Evolutionary conservation across 1,284 basidiomycete species (phyloP).

Genomic region (Leccinum fuscescens): DNA sequence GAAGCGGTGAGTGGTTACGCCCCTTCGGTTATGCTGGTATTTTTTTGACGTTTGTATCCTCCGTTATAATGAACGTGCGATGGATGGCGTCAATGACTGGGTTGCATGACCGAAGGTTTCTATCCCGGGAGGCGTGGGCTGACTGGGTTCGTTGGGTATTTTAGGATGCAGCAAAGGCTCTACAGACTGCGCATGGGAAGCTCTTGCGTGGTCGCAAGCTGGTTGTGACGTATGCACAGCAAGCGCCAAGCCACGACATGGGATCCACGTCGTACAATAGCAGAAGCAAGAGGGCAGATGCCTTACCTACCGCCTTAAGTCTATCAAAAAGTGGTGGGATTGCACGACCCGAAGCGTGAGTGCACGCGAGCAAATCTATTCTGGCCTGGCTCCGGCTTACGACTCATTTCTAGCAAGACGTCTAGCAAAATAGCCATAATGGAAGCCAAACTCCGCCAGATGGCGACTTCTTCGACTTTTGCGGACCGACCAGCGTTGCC

Average conservation of each 20-base stretch:
- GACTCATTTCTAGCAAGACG: constrained; percentile 49
- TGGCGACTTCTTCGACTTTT: constrained; percentile 47
- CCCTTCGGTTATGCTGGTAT: constrained; percentile 19
- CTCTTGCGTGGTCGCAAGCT: constrained; percentile 84
- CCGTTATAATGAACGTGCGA: constrained; percentile 52
- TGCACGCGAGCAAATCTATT: constrained; percentile 12
- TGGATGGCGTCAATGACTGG: constrained; percentile 22
- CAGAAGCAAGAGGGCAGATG: constrained; percentile 27
- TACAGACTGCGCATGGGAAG: constrained; percentile 75
- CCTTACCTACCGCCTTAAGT: constrained; percentile 82
- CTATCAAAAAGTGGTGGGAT: constrained; percentile 73
- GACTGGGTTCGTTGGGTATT: constrained; percentile 18
- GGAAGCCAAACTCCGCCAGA: constrained; percentile 88
- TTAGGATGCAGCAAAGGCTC: constrained; percentile 85
- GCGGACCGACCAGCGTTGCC: constrained; percentile 24
- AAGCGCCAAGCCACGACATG: constrained; percentile 58
- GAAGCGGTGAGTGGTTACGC: constrained; percentile 66
- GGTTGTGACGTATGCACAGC: constrained; percentile 86
- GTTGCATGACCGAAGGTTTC: constrained; percentile 22
- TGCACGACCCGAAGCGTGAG: constrained; percentile 60
- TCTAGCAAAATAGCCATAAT: constrained; percentile 89
- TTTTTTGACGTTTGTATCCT: constrained; percentile 30
- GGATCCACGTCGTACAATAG: constrained; percentile 28
- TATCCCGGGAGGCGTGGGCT: constrained; percentile 16
- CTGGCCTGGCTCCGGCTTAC: constrained; percentile 12